Conservation (phyloP, 2,329 filamentous ascomycete genomes). For the Cadophora sp. region DNA sequence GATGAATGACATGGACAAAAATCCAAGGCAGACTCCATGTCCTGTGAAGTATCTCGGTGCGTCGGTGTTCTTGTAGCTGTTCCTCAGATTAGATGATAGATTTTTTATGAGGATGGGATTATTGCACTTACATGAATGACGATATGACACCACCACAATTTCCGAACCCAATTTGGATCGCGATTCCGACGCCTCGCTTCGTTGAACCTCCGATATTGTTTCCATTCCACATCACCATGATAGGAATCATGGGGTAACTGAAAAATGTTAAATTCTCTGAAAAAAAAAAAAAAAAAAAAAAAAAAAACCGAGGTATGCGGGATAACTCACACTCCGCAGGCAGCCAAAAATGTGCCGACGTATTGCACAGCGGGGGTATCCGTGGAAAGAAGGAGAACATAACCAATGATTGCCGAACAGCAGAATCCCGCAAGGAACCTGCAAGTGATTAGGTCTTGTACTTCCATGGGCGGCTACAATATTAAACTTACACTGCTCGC, state of each 20-base stretch:
- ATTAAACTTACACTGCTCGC: slow-evolving; percentile 18
- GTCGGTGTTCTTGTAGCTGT: slow-evolving; percentile 20
- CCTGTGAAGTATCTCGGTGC: slow-evolving; percentile 15
- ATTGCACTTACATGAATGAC: slow-evolving; percentile 14
- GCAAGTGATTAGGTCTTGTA: slow-evolving; percentile 50
- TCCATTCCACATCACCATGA: slow-evolving; percentile 22
- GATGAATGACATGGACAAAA: slow-evolving; percentile 17
- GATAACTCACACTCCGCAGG: slow-evolving; percentile 53
- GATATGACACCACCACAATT: slow-evolving; percentile 48
- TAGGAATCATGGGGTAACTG: slow-evolving; percentile 59
- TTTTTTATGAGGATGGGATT: too few species aligned
- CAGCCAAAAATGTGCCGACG: slow-evolving; percentile 52
- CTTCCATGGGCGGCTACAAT: neutral
- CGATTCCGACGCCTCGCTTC: slow-evolving; percentile 66
- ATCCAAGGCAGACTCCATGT: slow-evolving; percentile 18
- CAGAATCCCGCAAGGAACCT: slow-evolving; percentile 61
- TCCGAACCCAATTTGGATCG: slow-evolving; percentile 66
- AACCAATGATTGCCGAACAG: slow-evolving; percentile 37
- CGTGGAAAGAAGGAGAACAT: slow-evolving; percentile 20
- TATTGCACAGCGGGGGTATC: slow-evolving; percentile 51
- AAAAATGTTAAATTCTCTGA: slow-evolving; percentile 37
- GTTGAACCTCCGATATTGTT: slow-evolving; percentile 63
- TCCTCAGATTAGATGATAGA: neutral
- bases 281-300: too few species aligned
- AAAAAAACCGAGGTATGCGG: too few species aligned